Evolutionary conservation across 495 filamentous ascomycete genomes (phyloP).

Genomic region (Venustampulla echinocandica): DNA sequence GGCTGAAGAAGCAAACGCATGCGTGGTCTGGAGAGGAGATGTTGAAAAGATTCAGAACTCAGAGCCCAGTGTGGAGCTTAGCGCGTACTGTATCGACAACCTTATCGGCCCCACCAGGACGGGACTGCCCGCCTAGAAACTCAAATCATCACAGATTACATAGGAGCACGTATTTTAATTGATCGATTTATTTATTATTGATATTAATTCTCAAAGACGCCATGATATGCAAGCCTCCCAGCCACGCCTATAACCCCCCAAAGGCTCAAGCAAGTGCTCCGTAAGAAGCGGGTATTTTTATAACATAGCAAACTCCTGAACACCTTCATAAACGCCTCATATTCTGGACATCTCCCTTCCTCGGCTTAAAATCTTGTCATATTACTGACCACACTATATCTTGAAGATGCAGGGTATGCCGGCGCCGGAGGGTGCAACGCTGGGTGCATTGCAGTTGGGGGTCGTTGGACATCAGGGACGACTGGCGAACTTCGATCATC

Average conservation of each 20-base stretch:
- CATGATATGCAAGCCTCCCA: not conserved
- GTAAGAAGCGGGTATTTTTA: slow-evolving; percentile 22
- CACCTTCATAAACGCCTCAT: slow-evolving; percentile 1
- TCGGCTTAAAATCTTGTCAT: slow-evolving; percentile 17
- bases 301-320: slow-evolving; percentile 7
- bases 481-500: slow-evolving; percentile 38
- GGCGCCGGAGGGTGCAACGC: slow-evolving; percentile 26
- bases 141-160: no score
- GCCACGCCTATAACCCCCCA: slow-evolving; percentile 1
- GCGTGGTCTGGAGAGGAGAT: no score
- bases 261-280: slow-evolving; percentile 7
- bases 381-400: slow-evolving; percentile 38
- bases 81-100: no score
- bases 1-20: slow-evolving; percentile 14
- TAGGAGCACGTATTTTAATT: not conserved
- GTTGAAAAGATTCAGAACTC: no score
- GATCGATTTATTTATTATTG: not conserved
- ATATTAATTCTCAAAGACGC: not conserved
- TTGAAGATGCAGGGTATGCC: slow-evolving; percentile 32
- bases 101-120: no score
- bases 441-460: slow-evolving; percentile 43
- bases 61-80: no score
- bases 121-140: no score
- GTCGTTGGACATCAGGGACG: slow-evolving; percentile 38
- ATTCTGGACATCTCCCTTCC: not conserved